Evolutionary conservation across 2,329 filamentous ascomycete genomes (phyloP).

Genomic region (Apiospora hydei): DNA sequence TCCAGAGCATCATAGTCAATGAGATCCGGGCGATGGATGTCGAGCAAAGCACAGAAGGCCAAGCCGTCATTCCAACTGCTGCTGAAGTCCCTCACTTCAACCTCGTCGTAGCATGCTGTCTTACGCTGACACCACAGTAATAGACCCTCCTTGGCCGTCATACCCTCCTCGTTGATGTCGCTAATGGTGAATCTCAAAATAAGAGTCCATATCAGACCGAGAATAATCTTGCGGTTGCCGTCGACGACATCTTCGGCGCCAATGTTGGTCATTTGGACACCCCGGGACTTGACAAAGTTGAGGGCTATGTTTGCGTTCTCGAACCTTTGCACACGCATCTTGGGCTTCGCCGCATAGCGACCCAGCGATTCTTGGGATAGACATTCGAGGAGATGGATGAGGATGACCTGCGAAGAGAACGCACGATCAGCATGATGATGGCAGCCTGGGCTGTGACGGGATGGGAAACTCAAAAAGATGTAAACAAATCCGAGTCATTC

Average conservation of each 20-base stretch:
- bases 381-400: conserved; percentile 97
- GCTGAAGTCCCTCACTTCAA: conserved; percentile 94
- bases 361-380: conserved; percentile 94
- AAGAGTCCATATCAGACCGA: conserved; percentile 97
- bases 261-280: conserved; percentile 98
- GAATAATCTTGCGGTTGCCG: conserved; percentile 95
- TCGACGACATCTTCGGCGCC: conserved; percentile 98
- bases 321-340: conserved; percentile 94
- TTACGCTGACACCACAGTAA: conserved; percentile 98
- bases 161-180: conserved; percentile 97
- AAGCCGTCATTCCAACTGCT: conserved; percentile 96
- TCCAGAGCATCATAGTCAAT: conserved; percentile 97
- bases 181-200: conserved; percentile 98
- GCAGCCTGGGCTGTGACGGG: not conserved
- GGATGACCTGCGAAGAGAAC: conserved; percentile 70
- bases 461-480: not conserved
- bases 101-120: conserved; percentile 97
- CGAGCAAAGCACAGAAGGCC: conserved; percentile 93
- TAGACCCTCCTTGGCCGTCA: conserved; percentile 96
- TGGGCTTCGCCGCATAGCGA: conserved; percentile 94
- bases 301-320: conserved; percentile 98
- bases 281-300: conserved; percentile 87
- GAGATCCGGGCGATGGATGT: conserved; percentile 95
- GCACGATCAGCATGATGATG: conserved; percentile 27
- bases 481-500: conserved; percentile 18